These are phyloP conservation scores for Zychaea mexicana DNA, from an alignment of 371 early-diverging fungal genomes.

Conservation along the genomic window DNA sequence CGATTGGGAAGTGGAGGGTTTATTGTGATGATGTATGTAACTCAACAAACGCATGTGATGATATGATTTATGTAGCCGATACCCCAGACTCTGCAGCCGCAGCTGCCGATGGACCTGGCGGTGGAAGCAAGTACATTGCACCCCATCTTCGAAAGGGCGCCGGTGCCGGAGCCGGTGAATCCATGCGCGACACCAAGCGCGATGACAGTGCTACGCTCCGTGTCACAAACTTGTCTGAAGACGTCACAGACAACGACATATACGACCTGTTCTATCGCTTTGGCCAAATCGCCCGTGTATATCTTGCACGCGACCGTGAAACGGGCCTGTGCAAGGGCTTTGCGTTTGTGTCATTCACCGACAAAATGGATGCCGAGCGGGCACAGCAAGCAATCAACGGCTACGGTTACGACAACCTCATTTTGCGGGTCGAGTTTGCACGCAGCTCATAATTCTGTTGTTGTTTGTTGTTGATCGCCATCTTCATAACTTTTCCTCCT, in stretches of 20 bases:
- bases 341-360: slow-evolving; percentile 90
- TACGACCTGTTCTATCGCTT: slow-evolving; percentile 87
- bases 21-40: neutral
- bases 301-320: slow-evolving; percentile 85
- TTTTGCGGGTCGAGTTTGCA: slow-evolving; percentile 86
- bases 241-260: slow-evolving; percentile 87
- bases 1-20: no score
- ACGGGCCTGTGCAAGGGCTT: slow-evolving; percentile 93
- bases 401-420: slow-evolving; percentile 92
- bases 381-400: slow-evolving; percentile 90
- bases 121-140: slow-evolving; percentile 85
- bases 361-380: slow-evolving; percentile 78
- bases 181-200: slow-evolving; percentile 62
- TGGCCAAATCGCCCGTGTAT: slow-evolving; percentile 79
- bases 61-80: neutral
- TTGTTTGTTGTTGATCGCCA: neutral
- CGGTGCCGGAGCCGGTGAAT: slow-evolving; percentile 54
- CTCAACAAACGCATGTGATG: neutral
- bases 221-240: slow-evolving; percentile 96
- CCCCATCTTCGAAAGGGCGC: slow-evolving; percentile 76
- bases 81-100: slow-evolving; percentile 19
- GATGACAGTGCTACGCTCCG: slow-evolving; percentile 90
- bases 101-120: slow-evolving; percentile 37
- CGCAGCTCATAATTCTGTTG: slow-evolving; percentile 36
- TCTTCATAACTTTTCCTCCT: no score